Evolutionary conservation across 768 basidiomycete species (phyloP).

Genomic region (Pholiota conissans): DNA sequence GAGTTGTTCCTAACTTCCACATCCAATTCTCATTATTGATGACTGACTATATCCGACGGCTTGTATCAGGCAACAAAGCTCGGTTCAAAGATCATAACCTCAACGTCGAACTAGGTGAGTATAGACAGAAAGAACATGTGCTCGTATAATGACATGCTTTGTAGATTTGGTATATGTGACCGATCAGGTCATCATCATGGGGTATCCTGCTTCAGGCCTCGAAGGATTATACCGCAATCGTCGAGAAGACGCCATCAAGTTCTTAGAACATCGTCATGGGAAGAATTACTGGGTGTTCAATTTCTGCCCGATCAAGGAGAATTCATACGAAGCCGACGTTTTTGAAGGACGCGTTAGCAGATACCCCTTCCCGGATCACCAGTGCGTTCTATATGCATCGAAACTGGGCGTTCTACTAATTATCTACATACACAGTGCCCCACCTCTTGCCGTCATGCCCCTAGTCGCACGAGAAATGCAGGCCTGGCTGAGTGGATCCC

Average conservation of each 20-base stretch:
- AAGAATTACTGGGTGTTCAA: constrained; percentile 89
- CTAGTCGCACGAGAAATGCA: constrained; percentile 74
- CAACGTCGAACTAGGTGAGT: constrained; percentile 61
- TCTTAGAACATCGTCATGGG: constrained; percentile 72
- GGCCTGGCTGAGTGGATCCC: constrained; percentile 65
- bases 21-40: too few species aligned
- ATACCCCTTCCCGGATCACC: constrained; percentile 90
- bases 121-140: constrained; percentile 6
- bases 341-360: constrained; percentile 79
- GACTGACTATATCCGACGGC: constrained; percentile 64
- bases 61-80: constrained; percentile 83
- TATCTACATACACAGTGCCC: constrained; percentile 48
- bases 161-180: constrained; percentile 69
- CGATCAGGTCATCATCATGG: constrained; percentile 76
- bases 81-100: constrained; percentile 70
- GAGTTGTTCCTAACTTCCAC: too few species aligned
- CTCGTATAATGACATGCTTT: neutral
- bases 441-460: constrained; percentile 74
- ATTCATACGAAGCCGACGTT: constrained; percentile 67
- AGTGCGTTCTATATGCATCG: constrained; percentile 48
- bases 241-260: constrained; percentile 71
- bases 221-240: constrained; percentile 82
- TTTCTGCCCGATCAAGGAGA: constrained; percentile 80
- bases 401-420: neutral
- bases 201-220: constrained; percentile 79